phyloP scores from a whole-genome alignment of 805 yeast genomes.

The Candida easanensis region DNA sequence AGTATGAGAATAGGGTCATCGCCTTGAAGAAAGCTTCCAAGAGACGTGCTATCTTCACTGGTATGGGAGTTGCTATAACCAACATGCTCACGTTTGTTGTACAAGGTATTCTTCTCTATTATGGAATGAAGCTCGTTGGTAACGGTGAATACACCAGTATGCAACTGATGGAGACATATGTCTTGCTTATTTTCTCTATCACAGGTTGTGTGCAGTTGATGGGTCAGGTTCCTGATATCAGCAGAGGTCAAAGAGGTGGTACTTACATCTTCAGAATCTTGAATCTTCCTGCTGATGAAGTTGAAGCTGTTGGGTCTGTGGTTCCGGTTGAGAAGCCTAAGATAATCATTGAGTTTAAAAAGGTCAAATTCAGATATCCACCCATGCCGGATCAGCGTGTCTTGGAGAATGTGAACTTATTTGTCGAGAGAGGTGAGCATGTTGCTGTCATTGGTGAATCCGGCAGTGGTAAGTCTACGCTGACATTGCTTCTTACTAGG shows the following conservation, averaged over 20 bases:
- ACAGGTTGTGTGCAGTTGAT: slow-evolving; percentile 59
- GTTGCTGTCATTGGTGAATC: slow-evolving; percentile 80
- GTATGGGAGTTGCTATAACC: slow-evolving; percentile 62
- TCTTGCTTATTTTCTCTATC: slow-evolving; percentile 71
- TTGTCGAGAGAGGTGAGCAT: slow-evolving; percentile 43
- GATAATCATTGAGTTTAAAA: slow-evolving; percentile 37
- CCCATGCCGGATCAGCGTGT: slow-evolving; percentile 29
- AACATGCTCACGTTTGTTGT: slow-evolving; percentile 54
- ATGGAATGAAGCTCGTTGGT: slow-evolving; percentile 74
- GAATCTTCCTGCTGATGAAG: slow-evolving; percentile 30
- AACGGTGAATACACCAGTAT: slow-evolving; percentile 48
- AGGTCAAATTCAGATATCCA: slow-evolving; percentile 52
- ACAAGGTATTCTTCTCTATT: slow-evolving; percentile 73
- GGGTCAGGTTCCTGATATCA: slow-evolving; percentile 70
- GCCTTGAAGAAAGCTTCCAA: slow-evolving; percentile 39
- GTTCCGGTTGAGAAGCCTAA: slow-evolving; percentile 26
- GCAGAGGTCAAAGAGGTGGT: slow-evolving; percentile 77
- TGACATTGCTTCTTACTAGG: slow-evolving; percentile 54
- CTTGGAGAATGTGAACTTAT: slow-evolving; percentile 42
- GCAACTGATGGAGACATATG: slow-evolving; percentile 66
- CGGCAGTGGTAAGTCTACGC: slow-evolving; percentile 90
- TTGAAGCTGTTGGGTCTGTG: slow-evolving; percentile 37
- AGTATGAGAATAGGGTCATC: slow-evolving; percentile 32
- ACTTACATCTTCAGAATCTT: slow-evolving; percentile 45
- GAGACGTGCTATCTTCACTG: slow-evolving; percentile 56